Evolutionary conservation across 192 early-diverging fungal genomes (phyloP), one percentile per base, ranked within the genome.

Genomic region (Entrophospora sp.): DNA sequence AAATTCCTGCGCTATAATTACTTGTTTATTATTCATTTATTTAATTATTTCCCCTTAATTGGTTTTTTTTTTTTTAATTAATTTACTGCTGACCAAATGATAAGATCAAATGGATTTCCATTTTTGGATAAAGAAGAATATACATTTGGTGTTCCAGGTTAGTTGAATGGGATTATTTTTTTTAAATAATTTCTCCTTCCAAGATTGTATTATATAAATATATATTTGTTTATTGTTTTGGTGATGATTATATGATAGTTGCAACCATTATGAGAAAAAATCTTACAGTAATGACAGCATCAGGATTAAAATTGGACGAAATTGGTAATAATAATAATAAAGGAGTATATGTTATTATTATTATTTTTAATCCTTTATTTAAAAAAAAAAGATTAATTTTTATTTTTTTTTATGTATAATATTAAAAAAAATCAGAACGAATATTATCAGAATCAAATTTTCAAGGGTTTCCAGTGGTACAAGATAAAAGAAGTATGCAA

Each of bases 381-480:
- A 18, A 45, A 49, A 8, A 6, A n/a, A n/a, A n/a, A n/a, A n/a
- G n/a, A n/a, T n/a, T 13, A 16, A 10, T 43, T 64, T 1, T 25
- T 48, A 48, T 30, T 6, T 55, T 5, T 38, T 46, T 34, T 5
- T 53, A 6, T 53, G n/a, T n/a, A n/a, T n/a, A n/a, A n/a, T n/a
- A n/a, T n/a, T n/a, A n/a, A n/a, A n/a, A n/a, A n/a, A n/a, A n/a
- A n/a, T n/a, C 70, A 64, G 83, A 83, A 20, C 53, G 65, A 0
- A 68, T 89, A 5, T 68, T 89, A 4, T 58, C 73, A 2, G 72
- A 76, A 6, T 81, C 81, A 32, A 75, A 79, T 46, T 76, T 77
- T 52, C 81, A 82, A 61, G 89, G 89, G 16, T 91, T 88, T 52
- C 91, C 91, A 0, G 83, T 93, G 0, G 89, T 93, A 5, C 80